Conservation (phyloP, 768 basidiomycete species). For the Piloderma croceum region DNA sequence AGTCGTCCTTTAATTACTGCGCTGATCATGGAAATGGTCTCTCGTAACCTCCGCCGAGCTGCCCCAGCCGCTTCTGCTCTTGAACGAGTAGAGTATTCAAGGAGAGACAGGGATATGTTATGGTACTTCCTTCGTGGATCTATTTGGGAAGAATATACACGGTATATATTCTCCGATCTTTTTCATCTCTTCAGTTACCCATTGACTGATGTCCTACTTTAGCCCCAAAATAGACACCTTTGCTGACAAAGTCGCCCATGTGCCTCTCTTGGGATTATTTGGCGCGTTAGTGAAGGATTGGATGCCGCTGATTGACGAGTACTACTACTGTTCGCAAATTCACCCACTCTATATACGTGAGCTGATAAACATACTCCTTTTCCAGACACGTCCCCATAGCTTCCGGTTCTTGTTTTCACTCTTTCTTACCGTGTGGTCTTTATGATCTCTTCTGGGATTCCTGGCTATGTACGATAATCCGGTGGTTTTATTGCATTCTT, state of each 20-base stretch:
- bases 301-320: conserved; percentile 85
- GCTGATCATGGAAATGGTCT: conserved; percentile 64
- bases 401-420: neutral
- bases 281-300: conserved; percentile 74
- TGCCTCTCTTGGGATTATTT: conserved; percentile 63
- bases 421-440: neutral
- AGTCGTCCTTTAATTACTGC: conserved; percentile 61
- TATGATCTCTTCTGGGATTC: conserved; percentile 3
- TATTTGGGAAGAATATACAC: conserved; percentile 76
- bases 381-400: conserved; percentile 18
- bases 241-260: conserved; percentile 46
- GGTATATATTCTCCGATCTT: conserved; percentile 32
- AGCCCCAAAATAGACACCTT: conserved; percentile 74
- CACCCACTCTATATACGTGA: no score
- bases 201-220: conserved; percentile 8
- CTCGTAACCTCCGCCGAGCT: conserved; percentile 66
- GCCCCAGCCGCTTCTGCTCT: conserved; percentile 57
- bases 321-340: conserved; percentile 77
- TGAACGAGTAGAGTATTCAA: conserved; percentile 75
- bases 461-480: no score
- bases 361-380: neutral
- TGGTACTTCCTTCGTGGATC: conserved; percentile 85
- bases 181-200: conserved; percentile 1
- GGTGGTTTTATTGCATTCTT: no score
- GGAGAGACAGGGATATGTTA: conserved; percentile 73